Evolutionary conservation across 2,329 filamentous ascomycete species (phyloP).

Genomic region (Graphilbum sp.): DNA sequence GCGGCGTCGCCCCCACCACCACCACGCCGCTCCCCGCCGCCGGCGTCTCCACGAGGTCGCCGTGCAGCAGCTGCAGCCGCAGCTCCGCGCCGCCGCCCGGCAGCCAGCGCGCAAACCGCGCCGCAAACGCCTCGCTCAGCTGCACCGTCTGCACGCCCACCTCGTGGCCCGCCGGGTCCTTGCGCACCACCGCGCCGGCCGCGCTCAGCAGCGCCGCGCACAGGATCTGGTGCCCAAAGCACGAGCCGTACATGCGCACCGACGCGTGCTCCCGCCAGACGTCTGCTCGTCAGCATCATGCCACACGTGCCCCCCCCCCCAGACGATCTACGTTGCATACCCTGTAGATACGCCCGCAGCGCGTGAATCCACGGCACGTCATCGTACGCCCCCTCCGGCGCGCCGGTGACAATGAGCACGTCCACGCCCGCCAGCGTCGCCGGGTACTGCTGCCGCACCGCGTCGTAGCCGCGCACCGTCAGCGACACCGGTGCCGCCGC

Average conservation of each 20-base stretch:
- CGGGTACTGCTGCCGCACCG: slow-evolving; percentile 14
- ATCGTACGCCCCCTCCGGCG: slow-evolving; percentile 17
- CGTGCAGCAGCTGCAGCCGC: slow-evolving; percentile 22
- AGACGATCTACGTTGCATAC: no score
- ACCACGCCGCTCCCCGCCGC: slow-evolving; percentile 7
- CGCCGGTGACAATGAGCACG: slow-evolving; percentile 22
- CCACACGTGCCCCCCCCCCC: no score
- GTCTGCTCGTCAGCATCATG: background rate
- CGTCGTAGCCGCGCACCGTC: background rate
- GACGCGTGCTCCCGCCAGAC: slow-evolving; percentile 13
- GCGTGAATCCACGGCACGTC: slow-evolving; percentile 11
- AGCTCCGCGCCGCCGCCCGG: slow-evolving; percentile 1
- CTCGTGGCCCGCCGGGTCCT: slow-evolving; percentile 16
- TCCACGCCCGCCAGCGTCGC: slow-evolving; percentile 14
- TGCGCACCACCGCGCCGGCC: slow-evolving; percentile 13
- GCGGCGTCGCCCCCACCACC: slow-evolving; percentile 11
- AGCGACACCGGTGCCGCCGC: background rate
- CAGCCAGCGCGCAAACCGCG: slow-evolving; percentile 4
- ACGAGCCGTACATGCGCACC: slow-evolving; percentile 24
- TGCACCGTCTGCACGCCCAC: slow-evolving; percentile 15
- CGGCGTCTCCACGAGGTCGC: slow-evolving; percentile 13
- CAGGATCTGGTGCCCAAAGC: slow-evolving; percentile 26
- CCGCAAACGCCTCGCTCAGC: slow-evolving; percentile 11
- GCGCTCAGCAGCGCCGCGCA: slow-evolving; percentile 19
- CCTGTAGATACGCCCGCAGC: slow-evolving; percentile 10